These are phyloP conservation scores for Pseudohalonectria lignicola DNA, from an alignment of 2,329 filamentous ascomycete species.

Conservation along the genomic window DNA sequence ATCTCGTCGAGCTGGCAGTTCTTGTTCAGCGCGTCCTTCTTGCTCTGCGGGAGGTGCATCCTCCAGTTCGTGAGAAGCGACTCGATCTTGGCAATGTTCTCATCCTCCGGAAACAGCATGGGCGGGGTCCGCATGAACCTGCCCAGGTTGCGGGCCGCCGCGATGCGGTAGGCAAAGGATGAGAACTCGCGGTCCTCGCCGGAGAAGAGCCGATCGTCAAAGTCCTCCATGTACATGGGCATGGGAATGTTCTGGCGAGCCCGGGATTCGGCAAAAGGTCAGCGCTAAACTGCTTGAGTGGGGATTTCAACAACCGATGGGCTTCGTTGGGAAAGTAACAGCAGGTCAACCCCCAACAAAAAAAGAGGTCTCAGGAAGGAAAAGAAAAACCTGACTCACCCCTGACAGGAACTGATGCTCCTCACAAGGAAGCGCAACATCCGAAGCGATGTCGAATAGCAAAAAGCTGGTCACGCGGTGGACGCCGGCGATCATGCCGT, in stretches of 20 bases:
- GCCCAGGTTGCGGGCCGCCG: conserved; percentile 68
- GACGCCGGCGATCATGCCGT: conserved; percentile 75
- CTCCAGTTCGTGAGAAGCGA: conserved; percentile 59
- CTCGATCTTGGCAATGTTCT: conserved; percentile 39
- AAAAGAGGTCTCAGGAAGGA: not conserved
- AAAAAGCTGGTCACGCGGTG: conserved; percentile 60
- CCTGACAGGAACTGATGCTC: conserved; percentile 58
- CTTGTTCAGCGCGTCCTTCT: conserved; percentile 57
- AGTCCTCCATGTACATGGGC: conserved; percentile 57
- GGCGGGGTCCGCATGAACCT: conserved; percentile 54
- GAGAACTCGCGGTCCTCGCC: conserved; percentile 64
- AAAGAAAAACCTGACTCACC: conserved; percentile 28
- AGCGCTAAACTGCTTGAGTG: no score
- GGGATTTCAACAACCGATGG: no score
- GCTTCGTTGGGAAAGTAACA: no score
- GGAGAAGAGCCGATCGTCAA: conserved; percentile 66
- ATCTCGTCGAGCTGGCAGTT: conserved; percentile 73
- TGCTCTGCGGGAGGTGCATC: conserved; percentile 63
- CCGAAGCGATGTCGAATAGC: conserved; percentile 54
- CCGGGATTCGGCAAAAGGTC: no score
- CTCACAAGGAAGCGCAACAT: conserved; percentile 71
- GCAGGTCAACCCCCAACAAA: no score
- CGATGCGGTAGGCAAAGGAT: conserved; percentile 76
- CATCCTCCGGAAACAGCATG: conserved; percentile 40
- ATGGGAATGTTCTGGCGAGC: conserved; percentile 46